phyloP scores from a whole-genome alignment of 768 basidiomycete species.

The Rhizopogon rudus region DNA sequence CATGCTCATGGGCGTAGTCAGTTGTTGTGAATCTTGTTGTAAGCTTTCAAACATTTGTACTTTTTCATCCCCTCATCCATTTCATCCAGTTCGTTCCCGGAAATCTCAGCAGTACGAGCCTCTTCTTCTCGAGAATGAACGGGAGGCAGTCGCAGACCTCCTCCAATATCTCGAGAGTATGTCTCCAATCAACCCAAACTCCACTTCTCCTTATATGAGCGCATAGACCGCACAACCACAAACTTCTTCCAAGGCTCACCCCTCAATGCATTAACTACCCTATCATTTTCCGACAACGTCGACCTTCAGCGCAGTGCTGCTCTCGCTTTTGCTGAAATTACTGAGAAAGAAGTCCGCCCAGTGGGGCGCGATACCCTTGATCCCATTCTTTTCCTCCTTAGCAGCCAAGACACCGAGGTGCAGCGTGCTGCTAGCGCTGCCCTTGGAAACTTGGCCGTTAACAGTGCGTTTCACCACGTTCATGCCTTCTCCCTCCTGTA shows the following conservation, averaged over 20 bases:
- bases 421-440: conserved; percentile 98
- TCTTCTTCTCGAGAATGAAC: conserved; percentile 84
- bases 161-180: conserved; percentile 96
- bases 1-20: conserved; percentile 65
- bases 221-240: conserved; percentile 91
- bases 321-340: conserved; percentile 98
- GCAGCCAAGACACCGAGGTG: conserved; percentile 97
- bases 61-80: conserved; percentile 11
- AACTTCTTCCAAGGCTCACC: conserved; percentile 97
- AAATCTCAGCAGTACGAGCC: conserved; percentile 87
- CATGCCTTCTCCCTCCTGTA: conserved; percentile 8
- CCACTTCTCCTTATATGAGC: conserved; percentile 2
- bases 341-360: conserved; percentile 97
- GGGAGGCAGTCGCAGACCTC: conserved; percentile 96
- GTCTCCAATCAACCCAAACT: conserved; percentile 18
- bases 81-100: conserved; percentile 63
- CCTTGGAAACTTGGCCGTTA: conserved; percentile 95
- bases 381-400: conserved; percentile 94
- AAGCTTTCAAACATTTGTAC: conserved; percentile 25
- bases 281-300: conserved; percentile 98
- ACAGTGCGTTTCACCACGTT: conserved; percentile 59
- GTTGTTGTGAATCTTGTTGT: conserved; percentile 86
- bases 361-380: conserved; percentile 97
- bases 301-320: conserved; percentile 98
- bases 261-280: conserved; percentile 88